Evolutionary conservation across 2,329 filamentous ascomycete species (phyloP), one percentile per base, ranked within the genome.

Genomic region (Dendrostoma leiphaemia): DNA sequence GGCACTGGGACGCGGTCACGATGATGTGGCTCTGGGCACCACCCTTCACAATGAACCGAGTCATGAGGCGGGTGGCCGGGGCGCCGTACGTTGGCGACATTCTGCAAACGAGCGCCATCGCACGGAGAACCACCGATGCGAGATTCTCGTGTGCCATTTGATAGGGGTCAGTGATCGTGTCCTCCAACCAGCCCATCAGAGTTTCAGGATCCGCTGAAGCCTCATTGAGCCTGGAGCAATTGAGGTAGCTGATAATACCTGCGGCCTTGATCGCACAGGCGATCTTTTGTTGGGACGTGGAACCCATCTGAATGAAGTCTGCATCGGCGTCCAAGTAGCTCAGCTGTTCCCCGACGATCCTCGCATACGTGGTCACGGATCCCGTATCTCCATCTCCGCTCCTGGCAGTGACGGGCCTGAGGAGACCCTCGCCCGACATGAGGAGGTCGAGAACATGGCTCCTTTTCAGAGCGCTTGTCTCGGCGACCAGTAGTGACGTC

Each of bases 21-120:
- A 94, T 86, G 12, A 85, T 90, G 26, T 82, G 76, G 15, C 83
- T 81, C 53, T 83, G 83, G 32, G 90, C 84, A 19, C 85, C 83
- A 51, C 89, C 87, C 67, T 96, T 91, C 1, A 97, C 90, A 56
- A 99, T 90, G 62, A 96, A 91, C 38, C 90, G 83, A 40, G 95
- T 87, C 38, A 99, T 77, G 17, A 91, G 83, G 29, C 90, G 85
- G 63, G 89, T 92, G 50, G 95, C 82, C 57, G 78, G 85, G 1
- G 90, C 84, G 12, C 91, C 90, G 60, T 88, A 87, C 2, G 82
- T 75, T 6, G 89, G 84, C 9, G 88, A 89, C 28, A 90, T 77
- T 61, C 85, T 87, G 52, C 92, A 91, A 21, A 96, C 77, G 44
- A 97, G 77, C 5, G 91, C 90, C 76, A 97, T 84, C 47, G 86